Evolutionary conservation across 768 basidiomycete species (phyloP), one percentile per base, ranked within the genome.

Genomic region (Collybiopsis luxurians): DNA sequence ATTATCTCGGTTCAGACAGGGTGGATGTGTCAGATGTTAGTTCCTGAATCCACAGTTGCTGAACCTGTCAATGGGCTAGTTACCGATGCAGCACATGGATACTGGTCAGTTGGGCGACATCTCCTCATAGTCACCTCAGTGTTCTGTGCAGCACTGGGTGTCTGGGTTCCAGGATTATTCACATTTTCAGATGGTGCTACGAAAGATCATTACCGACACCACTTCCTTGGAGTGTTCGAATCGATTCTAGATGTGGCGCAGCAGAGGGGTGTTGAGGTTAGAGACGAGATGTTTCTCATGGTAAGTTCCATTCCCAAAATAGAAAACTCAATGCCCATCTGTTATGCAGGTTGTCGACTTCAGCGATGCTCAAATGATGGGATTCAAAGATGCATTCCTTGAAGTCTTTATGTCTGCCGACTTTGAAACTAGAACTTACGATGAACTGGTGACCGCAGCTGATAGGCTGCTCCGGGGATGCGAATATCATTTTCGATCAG

Each of bases 71-170:
- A 51, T 31, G 49, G 49, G 30, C 4, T 51, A 5, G 31, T 51
- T 9, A 7, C 49, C 12, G 49, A 51, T 51, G 49, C 49, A 6
- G 49, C 49, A 11, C 49, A 51, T 51, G 49, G 30, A 7, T 51
- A 21, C 4, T 51, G 49, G 49, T 7, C 5, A 51, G 31, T 36
- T 5, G 7, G 28, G 10, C 4, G 11, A 4, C 21, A 5, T 5
- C 31, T 51, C 9, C 49, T 51, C 5, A 31, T 51, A 31, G 34
- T 51, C 28, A 51, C 7, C 28, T 51, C 49, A 4, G 30, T 51
- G 19, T 51, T 51, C 30, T 31, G 27, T 31, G 15, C 19, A 51
- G 15, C 12, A 6, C 49, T 51, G 4, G 7, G 12, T 27, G 28
- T 31, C 4, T 51, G 49, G 49, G 30, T 51, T 51, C 49, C 49